Evolutionary conservation across 768 basidiomycete species (phyloP), one percentile per base, ranked within the genome.

Genomic region (Boletus patriciae): DNA sequence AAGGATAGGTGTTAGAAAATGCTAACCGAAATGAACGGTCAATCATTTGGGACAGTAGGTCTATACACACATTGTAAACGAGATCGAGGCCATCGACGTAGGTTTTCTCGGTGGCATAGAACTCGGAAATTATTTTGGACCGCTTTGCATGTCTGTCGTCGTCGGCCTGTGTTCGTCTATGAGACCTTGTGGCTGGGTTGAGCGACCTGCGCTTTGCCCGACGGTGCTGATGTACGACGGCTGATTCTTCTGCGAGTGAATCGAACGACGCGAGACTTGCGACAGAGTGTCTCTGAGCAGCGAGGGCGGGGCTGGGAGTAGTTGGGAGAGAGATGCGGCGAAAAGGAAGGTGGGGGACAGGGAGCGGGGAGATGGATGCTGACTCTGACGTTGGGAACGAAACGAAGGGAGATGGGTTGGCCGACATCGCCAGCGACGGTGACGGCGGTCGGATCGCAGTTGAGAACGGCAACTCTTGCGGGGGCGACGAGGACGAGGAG

Each of bases 41-140:
- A 57, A 18, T 29, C 25, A 11, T 44, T n/a, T 13, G 36, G 25
- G 37, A 55, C 29, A 48, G 10, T 9, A 52, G 18, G 40, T 40
- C 36, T 49, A 16, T 29, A 77, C 85, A 43, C 58, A 92, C 92
- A 58, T 85, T 82, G 73, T 94, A 89, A 49, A 94, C 83, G 48
- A 94, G 77, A 59, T 93, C 90, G 41, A 94, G 78, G 10, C 92
- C 92, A 62, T 86, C 83, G 33, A 93, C 81, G 62, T 94, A 94
- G 0, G 85, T 81, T 63, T 79, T 83, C 73, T 94, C 92, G 0
- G 92, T 93, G 54, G 88, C 84, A 62, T 83, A 85, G 60, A 94
- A 87, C 67, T 94, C 92, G 43, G 83, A 78, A n/a, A 92, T 78
- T 37, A 94, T 79, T 70, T 84, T 90, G 44, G 79, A 73, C 47